These are phyloP conservation scores for Aspergillus conjunctus DNA, from an alignment of 495 filamentous ascomycete genomes.

Conservation along the genomic window DNA sequence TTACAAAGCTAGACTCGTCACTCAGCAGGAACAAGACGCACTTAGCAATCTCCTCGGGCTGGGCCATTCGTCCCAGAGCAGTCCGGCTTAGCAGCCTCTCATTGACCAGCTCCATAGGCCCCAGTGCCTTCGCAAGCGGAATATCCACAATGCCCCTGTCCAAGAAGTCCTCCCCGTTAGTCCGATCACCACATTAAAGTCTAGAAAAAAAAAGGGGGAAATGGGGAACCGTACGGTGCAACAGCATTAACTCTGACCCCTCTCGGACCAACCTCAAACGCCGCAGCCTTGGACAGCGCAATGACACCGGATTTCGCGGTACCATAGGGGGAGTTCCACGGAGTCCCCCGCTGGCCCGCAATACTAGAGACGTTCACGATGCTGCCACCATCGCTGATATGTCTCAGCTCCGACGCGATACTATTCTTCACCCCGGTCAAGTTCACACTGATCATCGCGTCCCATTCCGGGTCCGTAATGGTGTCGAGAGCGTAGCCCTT, in stretches of 20 bases:
- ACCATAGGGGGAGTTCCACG: conserved; percentile 39
- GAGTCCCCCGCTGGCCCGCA: conserved; percentile 27
- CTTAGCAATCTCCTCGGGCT: background rate
- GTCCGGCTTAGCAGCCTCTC: background rate
- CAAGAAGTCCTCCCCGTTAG: background rate
- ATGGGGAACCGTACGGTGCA: conserved; percentile 12
- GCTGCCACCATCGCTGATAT: conserved; percentile 32
- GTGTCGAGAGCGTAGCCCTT: conserved; percentile 19
- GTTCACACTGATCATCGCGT: conserved; percentile 16
- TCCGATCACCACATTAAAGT: background rate
- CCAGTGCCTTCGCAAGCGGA: background rate
- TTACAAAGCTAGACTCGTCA: background rate
- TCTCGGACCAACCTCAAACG: conserved; percentile 17
- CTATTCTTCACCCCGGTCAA: conserved; percentile 25
- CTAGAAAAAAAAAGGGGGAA: background rate
- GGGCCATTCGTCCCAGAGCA: background rate
- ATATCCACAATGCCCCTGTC: background rate
- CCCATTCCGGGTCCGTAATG: conserved; percentile 10
- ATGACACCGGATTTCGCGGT: conserved; percentile 48
- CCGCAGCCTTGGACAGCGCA: conserved; percentile 45
- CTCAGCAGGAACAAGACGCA: background rate
- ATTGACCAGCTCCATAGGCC: background rate
- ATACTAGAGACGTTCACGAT: conserved; percentile 49
- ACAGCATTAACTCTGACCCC: conserved; percentile 32
- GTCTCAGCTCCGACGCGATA: conserved; percentile 24